Evolutionary conservation across 306 rosid species (phyloP).

Genomic region (Fagus crenata): DNA sequence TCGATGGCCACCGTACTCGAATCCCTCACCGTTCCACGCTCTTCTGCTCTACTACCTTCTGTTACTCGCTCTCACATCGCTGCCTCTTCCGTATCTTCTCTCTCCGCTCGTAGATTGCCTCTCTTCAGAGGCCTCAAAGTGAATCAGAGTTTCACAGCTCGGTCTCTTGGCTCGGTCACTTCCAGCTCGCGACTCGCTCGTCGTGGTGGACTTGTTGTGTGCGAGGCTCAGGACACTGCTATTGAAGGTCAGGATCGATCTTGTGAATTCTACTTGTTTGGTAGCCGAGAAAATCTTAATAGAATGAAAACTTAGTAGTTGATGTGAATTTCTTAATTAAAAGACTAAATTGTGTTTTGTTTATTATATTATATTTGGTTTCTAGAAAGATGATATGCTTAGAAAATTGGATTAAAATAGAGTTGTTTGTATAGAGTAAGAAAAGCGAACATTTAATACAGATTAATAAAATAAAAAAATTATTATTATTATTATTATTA

Average conservation of each 20-base stretch:
- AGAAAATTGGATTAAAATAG: no score
- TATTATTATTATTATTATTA: no score
- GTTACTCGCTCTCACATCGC: conserved; percentile 34
- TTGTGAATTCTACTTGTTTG: background rate
- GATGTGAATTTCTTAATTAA: no score
- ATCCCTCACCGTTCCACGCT: conserved; percentile 53
- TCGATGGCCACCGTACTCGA: conserved; percentile 74
- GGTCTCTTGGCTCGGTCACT: conserved; percentile 28
- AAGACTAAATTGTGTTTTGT: no score
- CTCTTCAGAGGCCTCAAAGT: conserved; percentile 60
- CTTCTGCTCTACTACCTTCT: conserved; percentile 42
- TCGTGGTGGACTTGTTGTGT: conserved; percentile 46
- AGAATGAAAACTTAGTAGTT: no score
- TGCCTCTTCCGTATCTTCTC: conserved; percentile 40
- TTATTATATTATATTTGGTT: no score
- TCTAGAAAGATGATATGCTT: no score
- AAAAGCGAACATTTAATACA: no score
- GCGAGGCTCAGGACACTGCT: conserved; percentile 78
- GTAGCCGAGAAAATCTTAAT: no score
- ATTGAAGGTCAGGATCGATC: conserved; percentile 51
- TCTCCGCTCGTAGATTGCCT: conserved; percentile 42
- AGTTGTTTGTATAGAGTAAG: no score
- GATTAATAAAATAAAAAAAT: no score
- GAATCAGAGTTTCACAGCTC: conserved; percentile 26
- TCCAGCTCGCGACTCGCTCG: conserved; percentile 30